A percentile compares a stretch with the other conserved stretches of the same genome.
These are phyloP conservation scores for Nepenthes gracilis DNA, from an alignment of 148 eudicot genomes.

Conservation along the genomic window DNA sequence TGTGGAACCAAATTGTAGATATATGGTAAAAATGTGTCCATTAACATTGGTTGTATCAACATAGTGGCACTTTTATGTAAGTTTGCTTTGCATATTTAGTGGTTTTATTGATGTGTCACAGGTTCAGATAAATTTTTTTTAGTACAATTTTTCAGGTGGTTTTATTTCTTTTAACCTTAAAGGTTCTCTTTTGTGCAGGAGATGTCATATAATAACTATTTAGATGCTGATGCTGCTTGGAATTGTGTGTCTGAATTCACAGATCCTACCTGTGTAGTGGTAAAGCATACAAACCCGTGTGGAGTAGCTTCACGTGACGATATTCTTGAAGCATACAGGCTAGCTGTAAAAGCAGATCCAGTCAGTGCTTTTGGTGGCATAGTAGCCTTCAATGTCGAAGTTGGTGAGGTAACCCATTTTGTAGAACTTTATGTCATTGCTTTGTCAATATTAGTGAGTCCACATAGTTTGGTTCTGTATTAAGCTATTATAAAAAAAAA, in stretches of 20 bases:
- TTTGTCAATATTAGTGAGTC: not conserved
- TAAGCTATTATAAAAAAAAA: too few species aligned
- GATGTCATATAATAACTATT: conserved; percentile 95
- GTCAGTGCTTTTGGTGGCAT: conserved; percentile 98
- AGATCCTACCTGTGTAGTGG: conserved; percentile 88
- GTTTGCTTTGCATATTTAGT: too few species aligned
- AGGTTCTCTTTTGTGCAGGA: conserved; percentile 44
- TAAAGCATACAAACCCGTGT: conserved; percentile 98
- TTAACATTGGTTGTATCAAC: too few species aligned
- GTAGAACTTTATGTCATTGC: not conserved
- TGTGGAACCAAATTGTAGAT: too few species aligned
- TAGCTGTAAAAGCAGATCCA: conserved; percentile 94
- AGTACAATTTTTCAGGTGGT: not conserved
- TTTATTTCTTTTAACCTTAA: not conserved
- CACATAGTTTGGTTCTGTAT: too few species aligned
- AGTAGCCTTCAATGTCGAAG: conserved; percentile 90
- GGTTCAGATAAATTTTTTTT: too few species aligned
- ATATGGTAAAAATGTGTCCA: too few species aligned
- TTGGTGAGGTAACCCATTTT: conserved; percentile 60
- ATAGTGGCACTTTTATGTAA: too few species aligned
- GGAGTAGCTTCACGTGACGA: conserved; percentile 92
- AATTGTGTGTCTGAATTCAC: conserved; percentile 89
- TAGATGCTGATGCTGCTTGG: conserved; percentile 99
- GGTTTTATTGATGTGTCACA: too few species aligned
- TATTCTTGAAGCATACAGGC: conserved; percentile 78